These are phyloP conservation scores for Ceratocystis colombiana DNA, from an alignment of 2,329 filamentous ascomycete genomes.

Conservation along the genomic window DNA sequence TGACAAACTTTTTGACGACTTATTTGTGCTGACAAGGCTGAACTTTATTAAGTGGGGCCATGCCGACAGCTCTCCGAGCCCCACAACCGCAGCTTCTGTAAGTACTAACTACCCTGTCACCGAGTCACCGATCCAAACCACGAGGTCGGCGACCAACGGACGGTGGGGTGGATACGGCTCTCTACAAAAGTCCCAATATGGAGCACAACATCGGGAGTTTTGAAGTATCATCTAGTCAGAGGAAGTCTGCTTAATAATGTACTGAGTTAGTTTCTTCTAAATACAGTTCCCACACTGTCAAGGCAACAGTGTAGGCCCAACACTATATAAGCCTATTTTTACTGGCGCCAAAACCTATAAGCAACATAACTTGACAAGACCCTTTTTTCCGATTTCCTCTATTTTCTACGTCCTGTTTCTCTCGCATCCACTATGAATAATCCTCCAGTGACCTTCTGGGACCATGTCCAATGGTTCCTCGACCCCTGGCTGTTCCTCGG, in stretches of 20 bases:
- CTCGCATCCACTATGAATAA: slow-evolving; percentile 15
- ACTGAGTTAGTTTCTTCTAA: neutral
- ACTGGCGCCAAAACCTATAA: neutral
- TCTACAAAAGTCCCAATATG: neutral
- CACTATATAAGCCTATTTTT: neutral
- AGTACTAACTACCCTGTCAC: neutral
- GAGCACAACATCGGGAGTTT: neutral
- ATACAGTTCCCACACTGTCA: neutral
- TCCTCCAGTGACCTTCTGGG: slow-evolving; percentile 15
- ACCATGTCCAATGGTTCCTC: slow-evolving; percentile 33
- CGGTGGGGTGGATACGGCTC: no score
- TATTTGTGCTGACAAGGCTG: slow-evolving; percentile 3
- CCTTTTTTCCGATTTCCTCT: no score
- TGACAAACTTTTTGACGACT: slow-evolving; percentile 1
- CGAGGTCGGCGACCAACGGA: no score
- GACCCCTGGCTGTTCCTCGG: slow-evolving; percentile 46
- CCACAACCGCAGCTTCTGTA: neutral
- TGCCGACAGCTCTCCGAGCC: neutral
- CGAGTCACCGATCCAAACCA: no score
- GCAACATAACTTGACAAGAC: no score
- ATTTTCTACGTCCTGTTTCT: neutral
- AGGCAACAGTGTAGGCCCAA: neutral
- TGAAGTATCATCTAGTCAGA: no score
- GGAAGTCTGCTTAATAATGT: no score
- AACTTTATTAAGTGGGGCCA: neutral